Conservation (phyloP, 2,329 filamentous ascomycete genomes). For the Delphinella strobiligena region DNA sequence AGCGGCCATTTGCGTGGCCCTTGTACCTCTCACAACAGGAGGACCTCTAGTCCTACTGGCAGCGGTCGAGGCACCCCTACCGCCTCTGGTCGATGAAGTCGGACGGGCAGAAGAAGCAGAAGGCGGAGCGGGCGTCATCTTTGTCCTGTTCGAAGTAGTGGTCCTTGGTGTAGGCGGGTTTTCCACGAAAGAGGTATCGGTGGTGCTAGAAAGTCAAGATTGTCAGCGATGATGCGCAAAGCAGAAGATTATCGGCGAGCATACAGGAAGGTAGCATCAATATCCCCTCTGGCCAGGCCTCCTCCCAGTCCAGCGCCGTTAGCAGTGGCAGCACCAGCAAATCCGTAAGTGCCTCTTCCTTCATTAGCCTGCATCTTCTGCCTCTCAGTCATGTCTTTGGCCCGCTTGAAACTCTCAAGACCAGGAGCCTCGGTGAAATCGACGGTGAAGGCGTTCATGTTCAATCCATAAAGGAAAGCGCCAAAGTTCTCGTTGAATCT, state of each 20-base stretch:
- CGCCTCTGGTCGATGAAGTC: slow-evolving; percentile 14
- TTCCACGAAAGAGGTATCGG: slow-evolving; percentile 82
- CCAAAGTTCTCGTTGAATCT: slow-evolving; percentile 95
- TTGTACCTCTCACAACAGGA: not conserved
- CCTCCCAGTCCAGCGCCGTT: not conserved
- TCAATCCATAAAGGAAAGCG: slow-evolving; percentile 86
- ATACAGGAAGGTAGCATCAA: slow-evolving; percentile 76
- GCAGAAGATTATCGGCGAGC: not conserved
- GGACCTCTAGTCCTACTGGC: slow-evolving; percentile 19
- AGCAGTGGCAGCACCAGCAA: too few species aligned
- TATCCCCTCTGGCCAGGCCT: slow-evolving; percentile 26
- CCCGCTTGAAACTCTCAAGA: slow-evolving; percentile 7
- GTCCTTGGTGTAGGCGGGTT: slow-evolving; percentile 49
- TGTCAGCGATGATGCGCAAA: not conserved
- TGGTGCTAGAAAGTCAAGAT: slow-evolving; percentile 49
- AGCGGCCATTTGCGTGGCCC: not conserved
- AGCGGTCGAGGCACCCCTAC: slow-evolving; percentile 17
- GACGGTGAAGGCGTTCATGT: slow-evolving; percentile 98
- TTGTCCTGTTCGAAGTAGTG: slow-evolving; percentile 24
- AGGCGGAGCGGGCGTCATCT: slow-evolving; percentile 20
- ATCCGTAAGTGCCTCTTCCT: too few species aligned
- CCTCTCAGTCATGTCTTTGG: not conserved
- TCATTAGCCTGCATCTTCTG: too few species aligned
- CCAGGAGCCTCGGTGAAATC: slow-evolving; percentile 71
- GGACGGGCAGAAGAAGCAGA: slow-evolving; percentile 11